Base-by-base conservation (phyloP, 768 basidiomycete genomes). In the Podaxis pistillaris region DNA sequence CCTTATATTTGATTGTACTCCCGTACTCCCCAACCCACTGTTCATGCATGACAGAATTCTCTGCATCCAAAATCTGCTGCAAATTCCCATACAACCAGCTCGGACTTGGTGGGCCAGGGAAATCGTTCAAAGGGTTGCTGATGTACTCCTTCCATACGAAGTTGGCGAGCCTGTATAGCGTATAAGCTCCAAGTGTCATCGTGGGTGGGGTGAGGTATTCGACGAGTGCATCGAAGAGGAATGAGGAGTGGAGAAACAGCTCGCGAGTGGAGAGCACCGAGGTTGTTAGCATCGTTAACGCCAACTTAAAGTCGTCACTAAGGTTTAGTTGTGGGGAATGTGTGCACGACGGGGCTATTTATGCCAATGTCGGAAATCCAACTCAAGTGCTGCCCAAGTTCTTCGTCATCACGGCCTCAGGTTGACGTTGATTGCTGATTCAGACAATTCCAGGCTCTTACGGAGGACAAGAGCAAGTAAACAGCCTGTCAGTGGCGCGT, bases 51-150 rank as follows among this genome's bases (percentile, higher is more conserved):
- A 70, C 68, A 7, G 70, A 70, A 58, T 74, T 73, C 26, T 74
- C 74, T 6, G 74, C 78, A 4, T 79, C 69, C 67, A 70, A 72
- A 3, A 87, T 76, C 5, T 81, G 75, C 41, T 68, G 72, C 64
- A 84, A 58, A 66, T 86, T 80, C 7, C 86, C 86, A 58, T 71
- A 84, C 12, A 88, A 53, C 59, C 73, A 73, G 64, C 77, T 81
- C 1, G 74, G 56, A 57, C 68, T 79, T 17, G 77, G 73, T 0
- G 86, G 86, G 1, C 85, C 85, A 1, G 79, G 85, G 24, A 87
- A 74, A 46, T 75, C 64, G n/a, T 77, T 75, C 15, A 86, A 66
- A 2, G 82, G 77, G 24, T 62, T 62, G 0, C 83, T 83, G 12
- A 68, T 74, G 63, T 72, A 72, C 47, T 75, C 68, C 1, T 52